Evolutionary conservation across 2,329 filamentous ascomycete genomes (phyloP).

Genomic region (Canariomyces notabilis): DNA sequence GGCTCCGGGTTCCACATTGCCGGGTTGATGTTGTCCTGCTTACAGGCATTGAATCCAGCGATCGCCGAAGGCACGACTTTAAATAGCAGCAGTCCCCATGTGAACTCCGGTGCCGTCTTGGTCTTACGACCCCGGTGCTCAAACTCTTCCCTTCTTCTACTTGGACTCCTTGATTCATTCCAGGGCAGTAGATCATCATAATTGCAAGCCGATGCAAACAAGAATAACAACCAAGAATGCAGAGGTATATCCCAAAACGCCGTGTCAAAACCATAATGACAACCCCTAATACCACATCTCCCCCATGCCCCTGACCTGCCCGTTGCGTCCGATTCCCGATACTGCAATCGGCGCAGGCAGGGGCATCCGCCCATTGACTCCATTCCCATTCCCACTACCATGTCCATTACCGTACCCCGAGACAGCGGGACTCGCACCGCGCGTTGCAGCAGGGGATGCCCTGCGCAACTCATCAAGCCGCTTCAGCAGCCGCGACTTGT

Average conservation of each 20-base stretch:
- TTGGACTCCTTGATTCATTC: too few relatives aligned
- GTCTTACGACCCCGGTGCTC: background rate
- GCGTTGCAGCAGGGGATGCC: background rate
- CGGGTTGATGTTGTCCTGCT: background rate
- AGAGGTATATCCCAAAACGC: background rate
- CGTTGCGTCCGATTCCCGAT: too few relatives aligned
- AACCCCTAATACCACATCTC: slow-evolving; percentile 15
- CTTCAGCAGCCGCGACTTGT: slow-evolving; percentile 17
- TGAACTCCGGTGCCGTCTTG: background rate
- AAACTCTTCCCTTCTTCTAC: background rate
- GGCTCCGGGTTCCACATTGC: background rate
- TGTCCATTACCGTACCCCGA: slow-evolving; percentile 2
- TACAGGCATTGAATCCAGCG: background rate
- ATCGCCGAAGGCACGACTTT: background rate
- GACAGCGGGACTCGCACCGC: background rate
- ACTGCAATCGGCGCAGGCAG: slow-evolving; percentile 10
- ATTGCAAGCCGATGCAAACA: slow-evolving; percentile 1
- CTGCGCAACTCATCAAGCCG: slow-evolving; percentile 20
- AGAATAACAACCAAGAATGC: slow-evolving; percentile 1
- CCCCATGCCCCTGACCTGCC: slow-evolving; percentile 2
- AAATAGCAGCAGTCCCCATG: background rate
- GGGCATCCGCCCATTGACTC: slow-evolving; percentile 5
- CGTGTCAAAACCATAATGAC: background rate
- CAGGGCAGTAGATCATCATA: too few relatives aligned
- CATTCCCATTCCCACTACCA: slow-evolving; percentile 3